A percentile compares a stretch with the other conserved stretches of the same genome.
Conservation (phyloP, 2,329 filamentous ascomycete genomes). For the Fusarium denticulatum region DNA sequence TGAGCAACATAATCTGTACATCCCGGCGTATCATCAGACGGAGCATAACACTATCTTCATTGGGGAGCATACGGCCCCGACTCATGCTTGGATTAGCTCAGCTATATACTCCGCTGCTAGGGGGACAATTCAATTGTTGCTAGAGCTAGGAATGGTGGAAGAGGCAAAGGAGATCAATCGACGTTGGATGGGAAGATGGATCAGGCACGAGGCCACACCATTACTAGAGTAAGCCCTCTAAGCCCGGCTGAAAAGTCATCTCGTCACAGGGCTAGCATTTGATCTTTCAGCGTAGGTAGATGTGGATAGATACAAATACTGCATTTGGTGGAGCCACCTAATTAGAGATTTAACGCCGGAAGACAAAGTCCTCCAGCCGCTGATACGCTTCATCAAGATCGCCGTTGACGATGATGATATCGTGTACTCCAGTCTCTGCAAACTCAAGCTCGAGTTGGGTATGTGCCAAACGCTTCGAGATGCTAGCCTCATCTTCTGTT, state of each 20-base stretch:
- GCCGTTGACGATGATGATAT: not conserved
- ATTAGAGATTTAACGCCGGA: not conserved
- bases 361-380: not conserved
- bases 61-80: conserved; percentile 76
- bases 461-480: not conserved
- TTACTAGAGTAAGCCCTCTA: not conserved
- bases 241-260: too few relatives aligned
- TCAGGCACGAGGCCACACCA: not conserved
- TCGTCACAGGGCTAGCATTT: too few relatives aligned
- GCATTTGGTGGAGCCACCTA: too few relatives aligned
- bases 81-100: conserved; percentile 75
- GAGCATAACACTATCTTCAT: conserved; percentile 74
- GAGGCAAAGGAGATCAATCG: conserved; percentile 26
- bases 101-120: conserved; percentile 74
- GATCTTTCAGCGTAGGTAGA: too few relatives aligned
- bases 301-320: too few relatives aligned
- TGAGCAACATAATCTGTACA: conserved; percentile 74
- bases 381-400: not conserved
- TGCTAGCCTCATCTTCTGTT: not conserved
- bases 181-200: conserved; percentile 18
- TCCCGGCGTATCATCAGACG: conserved; percentile 78
- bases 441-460: not conserved
- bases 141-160: conserved; percentile 47
- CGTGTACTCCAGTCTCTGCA: not conserved
- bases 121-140: conserved; percentile 61